Percentiles rank a stretch among this genome's conserved stretches.
phyloP scores from a whole-genome alignment of 2,329 filamentous ascomycete species.

The Chaetomium sp. region DNA sequence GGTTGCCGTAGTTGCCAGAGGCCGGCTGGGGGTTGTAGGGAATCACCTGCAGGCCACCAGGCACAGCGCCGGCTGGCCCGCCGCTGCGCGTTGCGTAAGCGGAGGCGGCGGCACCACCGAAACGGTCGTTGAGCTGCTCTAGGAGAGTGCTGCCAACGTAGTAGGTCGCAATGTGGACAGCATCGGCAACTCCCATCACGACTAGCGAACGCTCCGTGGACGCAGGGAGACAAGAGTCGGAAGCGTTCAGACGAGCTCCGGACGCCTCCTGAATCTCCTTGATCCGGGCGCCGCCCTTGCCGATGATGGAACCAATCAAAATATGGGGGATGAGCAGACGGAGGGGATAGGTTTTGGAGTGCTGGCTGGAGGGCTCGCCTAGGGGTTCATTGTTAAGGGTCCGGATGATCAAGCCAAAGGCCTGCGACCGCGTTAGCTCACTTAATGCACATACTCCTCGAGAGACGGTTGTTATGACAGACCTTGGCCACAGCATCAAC shows the following conservation, averaged over 20 bases:
- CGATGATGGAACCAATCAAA: constrained; percentile 96
- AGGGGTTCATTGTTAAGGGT: constrained; percentile 96
- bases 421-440: constrained; percentile 46
- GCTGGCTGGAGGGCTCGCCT: constrained; percentile 76
- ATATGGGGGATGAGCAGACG: constrained; percentile 94
- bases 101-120: constrained; percentile 92
- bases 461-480: background rate
- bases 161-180: constrained; percentile 97
- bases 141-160: constrained; percentile 97
- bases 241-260: constrained; percentile 91
- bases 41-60: constrained; percentile 98
- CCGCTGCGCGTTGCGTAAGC: constrained; percentile 94
- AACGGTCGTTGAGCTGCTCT: constrained; percentile 94
- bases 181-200: constrained; percentile 94
- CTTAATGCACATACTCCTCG: background rate
- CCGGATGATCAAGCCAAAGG: constrained; percentile 95
- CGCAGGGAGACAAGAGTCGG: constrained; percentile 85
- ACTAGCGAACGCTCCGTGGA: constrained; percentile 97
- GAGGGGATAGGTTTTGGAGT: constrained; percentile 95
- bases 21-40: constrained; percentile 92
- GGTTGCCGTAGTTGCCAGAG: constrained; percentile 84
- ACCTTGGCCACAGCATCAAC: constrained; percentile 97
- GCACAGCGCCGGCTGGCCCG: constrained; percentile 85
- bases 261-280: constrained; percentile 98
- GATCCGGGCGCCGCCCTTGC: constrained; percentile 91